Conservation (phyloP, 352 stramenopile species). For the Blastocystis sp. region DNA sequence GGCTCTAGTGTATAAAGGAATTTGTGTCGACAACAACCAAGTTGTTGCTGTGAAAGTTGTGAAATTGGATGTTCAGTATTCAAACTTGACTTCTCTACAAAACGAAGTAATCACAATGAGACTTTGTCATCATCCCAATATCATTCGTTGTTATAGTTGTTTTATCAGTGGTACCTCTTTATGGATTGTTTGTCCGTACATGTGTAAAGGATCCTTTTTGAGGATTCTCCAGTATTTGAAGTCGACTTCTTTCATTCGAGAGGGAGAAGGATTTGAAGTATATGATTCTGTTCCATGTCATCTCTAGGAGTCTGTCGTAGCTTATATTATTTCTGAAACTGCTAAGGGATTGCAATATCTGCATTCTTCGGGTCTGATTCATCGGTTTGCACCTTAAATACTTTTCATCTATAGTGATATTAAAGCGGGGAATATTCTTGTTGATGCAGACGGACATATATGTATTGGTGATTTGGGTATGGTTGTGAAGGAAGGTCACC, state of each 20-base stretch:
- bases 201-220: constrained; percentile 56
- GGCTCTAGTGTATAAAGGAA: constrained; percentile 53
- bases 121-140: constrained; percentile 58
- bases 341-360: constrained; percentile 48
- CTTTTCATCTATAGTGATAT: constrained; percentile 20
- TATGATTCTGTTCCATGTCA: not conserved
- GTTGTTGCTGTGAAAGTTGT: constrained; percentile 53
- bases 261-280: constrained; percentile 46
- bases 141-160: constrained; percentile 49
- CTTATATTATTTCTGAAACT: constrained; percentile 18
- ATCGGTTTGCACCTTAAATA: not conserved
- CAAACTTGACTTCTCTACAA: constrained; percentile 37
- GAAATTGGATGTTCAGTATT: constrained; percentile 26
- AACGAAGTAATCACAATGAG: constrained; percentile 59
- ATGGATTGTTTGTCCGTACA: constrained; percentile 58
- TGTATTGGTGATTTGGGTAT: constrained; percentile 57
- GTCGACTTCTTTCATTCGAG: not conserved
- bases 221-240: constrained; percentile 36
- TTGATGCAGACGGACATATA: constrained; percentile 1
- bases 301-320: constrained; percentile 9
- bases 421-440: constrained; percentile 59
- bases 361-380: constrained; percentile 35
- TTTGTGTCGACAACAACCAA: constrained; percentile 21
- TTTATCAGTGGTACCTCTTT: constrained; percentile 23
- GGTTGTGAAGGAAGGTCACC: not conserved